Evolutionary conservation across 768 basidiomycete genomes (phyloP).

Genomic region (Dacryopinax primogenitus): DNA sequence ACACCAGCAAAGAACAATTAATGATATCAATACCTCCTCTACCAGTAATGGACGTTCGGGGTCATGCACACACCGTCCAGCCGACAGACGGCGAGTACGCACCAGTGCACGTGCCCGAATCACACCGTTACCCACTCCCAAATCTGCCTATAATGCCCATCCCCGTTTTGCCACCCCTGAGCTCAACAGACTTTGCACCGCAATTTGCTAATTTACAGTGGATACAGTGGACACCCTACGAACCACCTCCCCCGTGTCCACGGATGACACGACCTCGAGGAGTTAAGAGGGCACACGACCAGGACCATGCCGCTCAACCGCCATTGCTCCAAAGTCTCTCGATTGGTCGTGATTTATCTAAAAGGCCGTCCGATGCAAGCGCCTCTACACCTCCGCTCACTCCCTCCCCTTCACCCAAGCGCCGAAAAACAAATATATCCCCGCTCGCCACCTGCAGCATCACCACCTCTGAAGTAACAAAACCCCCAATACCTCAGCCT

Average conservation of each 20-base stretch:
- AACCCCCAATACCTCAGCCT: background rate
- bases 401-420: background rate
- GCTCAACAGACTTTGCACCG: background rate
- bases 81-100: background rate
- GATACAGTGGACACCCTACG: background rate
- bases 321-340: background rate
- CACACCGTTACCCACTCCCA: background rate
- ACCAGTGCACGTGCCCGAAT: background rate
- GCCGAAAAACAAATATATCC: background rate
- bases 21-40: background rate
- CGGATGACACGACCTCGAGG: background rate
- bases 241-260: background rate
- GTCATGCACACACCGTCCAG: background rate
- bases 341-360: background rate
- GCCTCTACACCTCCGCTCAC: background rate
- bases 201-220: background rate
- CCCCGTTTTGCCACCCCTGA: background rate
- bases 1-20: background rate
- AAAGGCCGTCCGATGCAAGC: background rate
- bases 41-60: background rate
- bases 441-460: background rate
- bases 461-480: background rate
- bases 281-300: background rate
- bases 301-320: background rate
- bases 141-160: background rate